Conservation (phyloP, 2,329 filamentous ascomycete species). For the Botrytis aclada region DNA sequence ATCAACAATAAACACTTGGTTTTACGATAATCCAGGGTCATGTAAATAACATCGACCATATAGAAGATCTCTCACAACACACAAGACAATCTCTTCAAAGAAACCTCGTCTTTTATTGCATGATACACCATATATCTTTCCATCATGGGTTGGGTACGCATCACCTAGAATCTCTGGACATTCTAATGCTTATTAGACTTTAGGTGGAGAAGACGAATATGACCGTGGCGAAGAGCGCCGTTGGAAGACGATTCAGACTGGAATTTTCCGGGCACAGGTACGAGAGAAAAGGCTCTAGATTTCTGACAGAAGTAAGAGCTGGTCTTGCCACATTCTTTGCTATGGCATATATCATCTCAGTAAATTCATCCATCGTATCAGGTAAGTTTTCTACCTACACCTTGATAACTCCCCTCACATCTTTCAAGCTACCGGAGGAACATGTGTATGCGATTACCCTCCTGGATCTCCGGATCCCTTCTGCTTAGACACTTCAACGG, state of each 20-base stretch:
- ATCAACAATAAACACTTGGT: background rate
- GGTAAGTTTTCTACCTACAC: slow-evolving; percentile 13
- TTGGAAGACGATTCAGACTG: slow-evolving; percentile 74
- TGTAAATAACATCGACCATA: slow-evolving; percentile 10
- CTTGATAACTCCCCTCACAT: slow-evolving; percentile 8
- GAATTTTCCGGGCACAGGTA: slow-evolving; percentile 72
- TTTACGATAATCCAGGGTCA: background rate
- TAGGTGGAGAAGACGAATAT: slow-evolving; percentile 48
- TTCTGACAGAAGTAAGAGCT: slow-evolving; percentile 80
- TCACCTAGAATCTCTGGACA: slow-evolving; percentile 23
- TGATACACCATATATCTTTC: background rate
- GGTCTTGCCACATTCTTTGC: slow-evolving; percentile 71
- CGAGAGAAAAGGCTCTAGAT: slow-evolving; percentile 59
- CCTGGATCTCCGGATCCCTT: slow-evolving; percentile 22
- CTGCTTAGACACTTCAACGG: slow-evolving; percentile 20
- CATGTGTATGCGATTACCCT: slow-evolving; percentile 23
- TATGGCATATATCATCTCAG: slow-evolving; percentile 73
- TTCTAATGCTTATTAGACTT: slow-evolving; percentile 44
- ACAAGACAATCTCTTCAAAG: background rate
- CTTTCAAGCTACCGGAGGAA: slow-evolving; percentile 25
- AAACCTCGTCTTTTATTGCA: background rate
- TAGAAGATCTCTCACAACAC: background rate
- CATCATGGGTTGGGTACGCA: slow-evolving; percentile 36
- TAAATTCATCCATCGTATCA: slow-evolving; percentile 48
- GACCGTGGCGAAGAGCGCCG: slow-evolving; percentile 58